phyloP scores from a whole-genome alignment of 2,329 filamentous ascomycete genomes.

The Pyricularia sp. region DNA sequence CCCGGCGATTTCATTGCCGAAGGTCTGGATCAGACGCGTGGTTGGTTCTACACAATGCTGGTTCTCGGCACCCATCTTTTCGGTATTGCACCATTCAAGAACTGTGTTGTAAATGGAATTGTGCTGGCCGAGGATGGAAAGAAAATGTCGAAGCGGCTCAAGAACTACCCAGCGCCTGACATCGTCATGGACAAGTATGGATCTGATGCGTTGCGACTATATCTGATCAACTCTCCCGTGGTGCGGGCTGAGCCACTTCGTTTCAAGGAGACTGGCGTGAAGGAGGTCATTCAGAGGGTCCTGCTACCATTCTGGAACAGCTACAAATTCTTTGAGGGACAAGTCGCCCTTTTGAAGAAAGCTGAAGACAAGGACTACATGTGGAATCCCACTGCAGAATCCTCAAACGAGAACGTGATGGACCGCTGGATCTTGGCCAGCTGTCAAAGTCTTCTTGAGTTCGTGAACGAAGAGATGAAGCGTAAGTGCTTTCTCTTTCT shows the following conservation, averaged over 20 bases:
- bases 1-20: slow-evolving; percentile 93
- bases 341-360: slow-evolving; percentile 81
- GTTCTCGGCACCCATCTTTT: slow-evolving; percentile 86
- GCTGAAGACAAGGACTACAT: slow-evolving; percentile 65
- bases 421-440: slow-evolving; percentile 92
- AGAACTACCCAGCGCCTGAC: slow-evolving; percentile 88
- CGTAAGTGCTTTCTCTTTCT: slow-evolving; percentile 37
- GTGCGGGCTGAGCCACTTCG: slow-evolving; percentile 83
- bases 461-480: slow-evolving; percentile 88
- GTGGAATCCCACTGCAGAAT: slow-evolving; percentile 68
- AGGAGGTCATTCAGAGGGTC: slow-evolving; percentile 89
- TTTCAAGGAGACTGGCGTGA: slow-evolving; percentile 88
- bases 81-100: slow-evolving; percentile 78
- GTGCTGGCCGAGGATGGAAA: slow-evolving; percentile 91
- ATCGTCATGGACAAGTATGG: slow-evolving; percentile 82
- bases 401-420: slow-evolving; percentile 80
- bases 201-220: slow-evolving; percentile 86
- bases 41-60: slow-evolving; percentile 93
- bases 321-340: slow-evolving; percentile 92
- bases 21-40: slow-evolving; percentile 78
- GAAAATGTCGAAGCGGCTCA: slow-evolving; percentile 96
- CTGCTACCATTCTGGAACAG: slow-evolving; percentile 90
- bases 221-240: slow-evolving; percentile 93
- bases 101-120: slow-evolving; percentile 93
- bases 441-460: slow-evolving; percentile 83